Conservation (phyloP, 805 yeast genomes). For the Saccharomycopsis schoenii region DNA sequence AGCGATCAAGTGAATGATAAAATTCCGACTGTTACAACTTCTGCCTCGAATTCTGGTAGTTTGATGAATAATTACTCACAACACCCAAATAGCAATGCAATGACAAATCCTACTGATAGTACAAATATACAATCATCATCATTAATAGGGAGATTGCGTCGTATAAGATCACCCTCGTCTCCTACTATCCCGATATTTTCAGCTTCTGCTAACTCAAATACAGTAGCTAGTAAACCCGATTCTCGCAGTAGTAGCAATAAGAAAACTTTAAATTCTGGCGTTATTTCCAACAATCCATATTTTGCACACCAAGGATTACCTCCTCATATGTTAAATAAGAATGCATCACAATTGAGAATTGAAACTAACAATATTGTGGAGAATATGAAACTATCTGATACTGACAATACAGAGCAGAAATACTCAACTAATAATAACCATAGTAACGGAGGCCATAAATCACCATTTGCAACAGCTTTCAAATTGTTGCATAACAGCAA, state of each 20-base stretch:
- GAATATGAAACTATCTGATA: not conserved
- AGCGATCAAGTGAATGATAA: conserved; percentile 1
- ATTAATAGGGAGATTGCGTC: conserved; percentile 26
- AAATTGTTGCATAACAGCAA: conserved; percentile 19
- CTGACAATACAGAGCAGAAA: conserved; percentile 1
- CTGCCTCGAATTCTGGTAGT: not conserved
- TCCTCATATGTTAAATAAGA: conserved; percentile 32
- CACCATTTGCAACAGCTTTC: conserved; percentile 26
- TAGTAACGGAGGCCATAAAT: conserved; percentile 21
- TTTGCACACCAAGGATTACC: conserved; percentile 52
- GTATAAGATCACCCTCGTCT: conserved; percentile 29
- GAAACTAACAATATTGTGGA: conserved; percentile 16
- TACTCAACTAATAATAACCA: not conserved
- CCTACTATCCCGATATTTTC: conserved; percentile 21
- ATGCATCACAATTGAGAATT: conserved; percentile 17
- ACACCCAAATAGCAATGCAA: conserved; percentile 8
- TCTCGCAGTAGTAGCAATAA: conserved; percentile 8
- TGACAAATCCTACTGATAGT: conserved; percentile 5
- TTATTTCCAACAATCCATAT: conserved; percentile 34
- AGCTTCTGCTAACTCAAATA: conserved; percentile 2
- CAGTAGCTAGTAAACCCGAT: conserved; percentile 3
- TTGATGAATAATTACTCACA: conserved; percentile 15
- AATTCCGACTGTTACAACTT: not conserved
- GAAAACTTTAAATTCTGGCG: conserved; percentile 4
- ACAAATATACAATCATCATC: conserved; percentile 18